These are phyloP conservation scores for Claviceps humidiphila DNA, from an alignment of 2,329 filamentous ascomycete species.

Conservation along the genomic window DNA sequence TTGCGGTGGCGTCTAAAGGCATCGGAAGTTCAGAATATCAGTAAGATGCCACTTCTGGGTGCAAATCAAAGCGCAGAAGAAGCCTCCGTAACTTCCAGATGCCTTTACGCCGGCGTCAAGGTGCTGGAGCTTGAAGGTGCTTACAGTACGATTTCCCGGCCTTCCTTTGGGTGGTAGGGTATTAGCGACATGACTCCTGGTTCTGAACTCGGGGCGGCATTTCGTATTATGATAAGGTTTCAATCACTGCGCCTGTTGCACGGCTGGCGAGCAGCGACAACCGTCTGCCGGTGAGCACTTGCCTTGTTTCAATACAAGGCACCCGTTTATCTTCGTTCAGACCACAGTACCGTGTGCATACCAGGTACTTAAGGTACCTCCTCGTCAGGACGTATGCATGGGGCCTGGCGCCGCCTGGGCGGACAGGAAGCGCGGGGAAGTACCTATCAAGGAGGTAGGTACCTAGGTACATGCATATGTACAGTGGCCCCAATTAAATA, in stretches of 20 bases:
- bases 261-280: not conserved
- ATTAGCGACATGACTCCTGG: conserved; percentile 50
- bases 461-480: too few species aligned
- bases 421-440: too few species aligned
- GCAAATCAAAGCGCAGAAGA: not conserved
- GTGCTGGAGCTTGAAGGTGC: conserved; percentile 21
- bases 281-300: not conserved
- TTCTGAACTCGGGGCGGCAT: not conserved
- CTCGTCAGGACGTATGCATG: too few species aligned
- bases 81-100: not conserved
- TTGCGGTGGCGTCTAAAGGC: conserved; percentile 69
- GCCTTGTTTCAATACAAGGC: too few species aligned
- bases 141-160: conserved; percentile 69
- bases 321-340: too few species aligned
- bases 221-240: not conserved
- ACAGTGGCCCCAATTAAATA: too few species aligned
- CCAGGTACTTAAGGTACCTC: too few species aligned
- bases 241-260: not conserved
- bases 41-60: not conserved
- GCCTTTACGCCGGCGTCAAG: not conserved
- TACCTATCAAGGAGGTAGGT: too few species aligned
- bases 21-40: not conserved
- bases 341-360: too few species aligned
- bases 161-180: conserved; percentile 60
- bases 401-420: too few species aligned